phyloP scores from a whole-genome alignment of 495 filamentous ascomycete genomes.

The Penicillium mononematosum region DNA sequence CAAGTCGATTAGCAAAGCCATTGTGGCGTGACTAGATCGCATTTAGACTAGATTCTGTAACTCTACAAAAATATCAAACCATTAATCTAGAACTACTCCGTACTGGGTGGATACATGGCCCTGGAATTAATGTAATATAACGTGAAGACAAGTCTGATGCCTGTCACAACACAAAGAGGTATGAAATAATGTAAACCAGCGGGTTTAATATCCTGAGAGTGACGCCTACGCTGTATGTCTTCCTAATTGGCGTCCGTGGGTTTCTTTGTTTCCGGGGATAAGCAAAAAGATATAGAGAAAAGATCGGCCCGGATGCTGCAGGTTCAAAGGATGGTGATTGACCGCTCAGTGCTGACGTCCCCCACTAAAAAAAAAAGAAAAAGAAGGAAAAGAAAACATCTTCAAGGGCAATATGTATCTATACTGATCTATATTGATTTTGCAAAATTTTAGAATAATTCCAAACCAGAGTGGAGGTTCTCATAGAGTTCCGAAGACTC shows the following conservation, averaged over 20 bases:
- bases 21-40: not conserved
- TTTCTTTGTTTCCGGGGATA: not conserved
- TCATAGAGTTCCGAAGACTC: constrained; percentile 32
- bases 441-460: not conserved
- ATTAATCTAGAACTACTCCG: too few relatives aligned
- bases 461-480: constrained; percentile 19
- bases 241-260: not conserved
- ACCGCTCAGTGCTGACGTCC: constrained; percentile 6
- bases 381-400: not conserved
- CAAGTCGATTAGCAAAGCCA: constrained; percentile 4
- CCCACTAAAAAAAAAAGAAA: not conserved
- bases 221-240: not conserved
- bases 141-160: not conserved
- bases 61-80: not conserved
- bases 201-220: not conserved
- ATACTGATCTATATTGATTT: not conserved
- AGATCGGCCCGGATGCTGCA: constrained; percentile 4
- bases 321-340: constrained; percentile 11
- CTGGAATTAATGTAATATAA: not conserved
- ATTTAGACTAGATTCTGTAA: not conserved
- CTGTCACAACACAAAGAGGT: not conserved
- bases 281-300: constrained; percentile 1
- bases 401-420: not conserved
- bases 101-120: too few relatives aligned
- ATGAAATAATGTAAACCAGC: too few relatives aligned